Evolutionary conservation across 169 alveolate species (phyloP), one percentile per base, ranked within the genome.

Genomic region (Cryptosporidium parvum): DNA sequence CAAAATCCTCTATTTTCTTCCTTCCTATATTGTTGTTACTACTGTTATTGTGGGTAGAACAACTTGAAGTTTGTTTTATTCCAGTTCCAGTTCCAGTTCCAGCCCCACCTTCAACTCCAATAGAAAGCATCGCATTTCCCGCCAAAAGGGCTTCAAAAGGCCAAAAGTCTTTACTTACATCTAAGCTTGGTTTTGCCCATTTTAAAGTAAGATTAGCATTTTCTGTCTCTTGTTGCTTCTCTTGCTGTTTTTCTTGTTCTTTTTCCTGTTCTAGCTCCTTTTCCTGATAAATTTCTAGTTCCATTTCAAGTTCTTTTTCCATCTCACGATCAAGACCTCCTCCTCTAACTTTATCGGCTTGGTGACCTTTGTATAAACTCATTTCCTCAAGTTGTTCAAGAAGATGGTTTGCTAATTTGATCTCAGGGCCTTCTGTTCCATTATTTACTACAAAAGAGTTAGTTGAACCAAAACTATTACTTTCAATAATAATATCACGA

Each of bases 241-340:
- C 93, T 91, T 80, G 92, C 3, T 85, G 85, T 18, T 67, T 85
- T 48, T 85, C 95, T 51, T 93, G 93, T 53, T 93, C 95, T 42
- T 91, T 91, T 70, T 93, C 95, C 61, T 92, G 93, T 85, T 86
- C 86, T 56, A 85, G 91, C 37, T 75, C 86, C 35, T 62, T 12
- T 23, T 75, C 86, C 3, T 75, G 86, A 69, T 51, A 91, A 73
- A 68, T 80, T 16, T 85, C 91, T 69, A 52, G 9, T 8, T 85
- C 93, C 69, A 84, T 91, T 45, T 89, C 89, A 52, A 86, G 68
- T 44, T 93, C 95, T 91, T 80, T 85, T 69, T 93, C 95, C 91
- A 92, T 94, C 39, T 93, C 95, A 18, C 91, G 68, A n/a, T 72
- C 85, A 72, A 48, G 52, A 10, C 58, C 53, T 2, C 21, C 56